Conservation (phyloP, 805 yeast genomes). For the Nakazawaea wyomingensis region DNA sequence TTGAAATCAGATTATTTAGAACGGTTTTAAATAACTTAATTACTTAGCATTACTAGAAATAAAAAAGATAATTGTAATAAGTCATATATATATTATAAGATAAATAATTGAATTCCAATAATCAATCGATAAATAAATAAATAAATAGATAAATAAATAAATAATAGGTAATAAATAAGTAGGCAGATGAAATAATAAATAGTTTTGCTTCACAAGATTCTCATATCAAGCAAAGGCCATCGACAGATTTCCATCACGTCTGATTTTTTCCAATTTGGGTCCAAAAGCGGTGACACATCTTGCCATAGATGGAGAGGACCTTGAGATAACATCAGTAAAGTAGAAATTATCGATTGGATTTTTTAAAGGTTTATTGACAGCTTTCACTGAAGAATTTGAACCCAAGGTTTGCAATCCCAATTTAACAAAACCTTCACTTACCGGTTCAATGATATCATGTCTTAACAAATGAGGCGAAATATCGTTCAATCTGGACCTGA, state of each 20-base stretch:
- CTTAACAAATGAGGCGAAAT: conserved; percentile 77
- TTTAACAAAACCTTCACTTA: conserved; percentile 48
- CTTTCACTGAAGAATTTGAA: conserved; percentile 30
- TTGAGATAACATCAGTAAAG: conserved; percentile 82
- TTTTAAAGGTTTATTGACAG: conserved; percentile 42
- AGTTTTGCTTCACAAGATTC: neutral
- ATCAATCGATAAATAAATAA: too few species aligned
- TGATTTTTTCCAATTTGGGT: conserved; percentile 54
- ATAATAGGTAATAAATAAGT: conserved; percentile 8
- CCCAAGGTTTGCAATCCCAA: conserved; percentile 46
- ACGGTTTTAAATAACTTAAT: too few species aligned
- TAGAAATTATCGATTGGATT: conserved; percentile 80
- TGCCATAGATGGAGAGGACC: conserved; percentile 89
- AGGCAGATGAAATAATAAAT: conserved; percentile 13
- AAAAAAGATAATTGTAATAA: too few species aligned
- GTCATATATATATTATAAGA: too few species aligned
- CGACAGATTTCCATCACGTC: conserved; percentile 36
- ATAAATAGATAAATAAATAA: conserved; percentile 13
- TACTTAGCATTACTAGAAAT: too few species aligned
- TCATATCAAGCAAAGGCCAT: conserved; percentile 26
- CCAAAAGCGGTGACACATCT: conserved; percentile 73
- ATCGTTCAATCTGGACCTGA: conserved; percentile 66
- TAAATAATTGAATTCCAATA: too few species aligned
- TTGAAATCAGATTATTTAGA: neutral
- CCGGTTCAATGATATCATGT: conserved; percentile 71